Conservation (phyloP, 1,284 basidiomycete species). For the Cerrena zonata region DNA sequence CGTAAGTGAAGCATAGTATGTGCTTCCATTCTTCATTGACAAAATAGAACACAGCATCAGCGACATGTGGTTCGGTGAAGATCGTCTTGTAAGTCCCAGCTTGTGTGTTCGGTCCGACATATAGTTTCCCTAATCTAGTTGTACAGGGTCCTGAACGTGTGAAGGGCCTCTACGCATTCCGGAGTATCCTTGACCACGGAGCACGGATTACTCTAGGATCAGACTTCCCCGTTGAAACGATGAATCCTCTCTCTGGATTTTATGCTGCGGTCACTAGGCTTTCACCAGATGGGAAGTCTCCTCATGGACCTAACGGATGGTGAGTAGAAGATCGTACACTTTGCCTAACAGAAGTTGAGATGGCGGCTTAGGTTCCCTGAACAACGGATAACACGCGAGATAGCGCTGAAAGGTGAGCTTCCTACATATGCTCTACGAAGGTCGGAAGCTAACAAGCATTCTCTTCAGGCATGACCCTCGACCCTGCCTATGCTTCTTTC, state of each 20-base stretch:
- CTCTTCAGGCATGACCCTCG: constrained; percentile 59
- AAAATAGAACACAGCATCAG: constrained; percentile 45
- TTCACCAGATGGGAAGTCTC: constrained; percentile 67
- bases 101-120: not conserved
- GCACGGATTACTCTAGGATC: constrained; percentile 72
- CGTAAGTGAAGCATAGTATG: constrained; percentile 39
- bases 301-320: constrained; percentile 81
- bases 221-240: constrained; percentile 83
- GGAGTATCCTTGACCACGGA: constrained; percentile 57
- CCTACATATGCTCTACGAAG: not conserved
- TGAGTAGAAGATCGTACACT: constrained; percentile 28
- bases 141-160: constrained; percentile 76
- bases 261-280: constrained; percentile 81
- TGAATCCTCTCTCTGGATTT: constrained; percentile 75
- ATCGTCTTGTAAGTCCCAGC: constrained; percentile 55
- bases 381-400: constrained; percentile 67
- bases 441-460: not conserved
- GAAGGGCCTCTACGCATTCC: constrained; percentile 83
- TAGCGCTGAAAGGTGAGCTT: constrained; percentile 59
- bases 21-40: constrained; percentile 6
- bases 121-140: not conserved
- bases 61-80: constrained; percentile 87
- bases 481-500: constrained; percentile 84
- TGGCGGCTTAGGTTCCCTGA: constrained; percentile 63
- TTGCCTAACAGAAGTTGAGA: constrained; percentile 3